A percentile compares a stretch with the other conserved stretches of the same genome.
These are phyloP conservation scores for Cercospora brassicicola DNA, from an alignment of 2,329 filamentous ascomycete genomes.

Conservation along the genomic window DNA sequence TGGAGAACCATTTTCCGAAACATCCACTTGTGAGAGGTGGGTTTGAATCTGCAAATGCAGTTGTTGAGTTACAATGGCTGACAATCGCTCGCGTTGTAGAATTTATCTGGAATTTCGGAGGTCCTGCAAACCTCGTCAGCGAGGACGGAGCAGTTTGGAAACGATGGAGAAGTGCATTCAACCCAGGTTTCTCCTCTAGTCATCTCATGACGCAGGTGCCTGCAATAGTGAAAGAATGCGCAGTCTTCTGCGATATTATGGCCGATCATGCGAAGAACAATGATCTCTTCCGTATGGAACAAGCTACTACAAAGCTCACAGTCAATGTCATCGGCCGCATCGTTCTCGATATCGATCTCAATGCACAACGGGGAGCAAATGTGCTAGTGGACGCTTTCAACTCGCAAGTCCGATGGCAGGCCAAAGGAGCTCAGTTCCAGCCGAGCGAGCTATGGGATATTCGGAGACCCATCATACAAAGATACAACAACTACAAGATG, in stretches of 20 bases:
- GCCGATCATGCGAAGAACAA: conserved; percentile 39
- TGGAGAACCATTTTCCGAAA: conserved; percentile 39
- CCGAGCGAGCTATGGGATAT: conserved; percentile 43
- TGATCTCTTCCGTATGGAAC: conserved; percentile 45
- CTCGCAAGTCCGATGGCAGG: conserved; percentile 40
- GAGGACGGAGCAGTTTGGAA: conserved; percentile 46
- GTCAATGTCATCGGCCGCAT: conserved; percentile 48
- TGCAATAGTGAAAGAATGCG: conserved; percentile 40
- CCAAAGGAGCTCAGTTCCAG: conserved; percentile 38
- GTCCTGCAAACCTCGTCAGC: conserved; percentile 40
- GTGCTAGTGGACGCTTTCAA: conserved; percentile 42
- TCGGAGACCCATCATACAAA: conserved; percentile 38
- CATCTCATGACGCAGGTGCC: conserved; percentile 46
- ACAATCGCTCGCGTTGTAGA: conserved; percentile 5
- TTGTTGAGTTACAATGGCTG: not conserved
- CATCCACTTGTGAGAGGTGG: conserved; percentile 31
- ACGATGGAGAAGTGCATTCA: conserved; percentile 47
- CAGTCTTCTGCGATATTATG: conserved; percentile 40
- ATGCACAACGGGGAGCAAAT: conserved; percentile 40
- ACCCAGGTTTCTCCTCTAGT: conserved; percentile 43
- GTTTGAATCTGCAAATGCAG: not conserved
- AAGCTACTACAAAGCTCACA: conserved; percentile 43
- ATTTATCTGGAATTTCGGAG: conserved; percentile 42
- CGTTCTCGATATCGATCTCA: conserved; percentile 42
- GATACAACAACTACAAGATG: conserved; percentile 42